Percentiles rank a stretch among this genome's conserved stretches.
phyloP scores from a whole-genome alignment of 495 filamentous ascomycete genomes.

The Haplographium delicatum region DNA sequence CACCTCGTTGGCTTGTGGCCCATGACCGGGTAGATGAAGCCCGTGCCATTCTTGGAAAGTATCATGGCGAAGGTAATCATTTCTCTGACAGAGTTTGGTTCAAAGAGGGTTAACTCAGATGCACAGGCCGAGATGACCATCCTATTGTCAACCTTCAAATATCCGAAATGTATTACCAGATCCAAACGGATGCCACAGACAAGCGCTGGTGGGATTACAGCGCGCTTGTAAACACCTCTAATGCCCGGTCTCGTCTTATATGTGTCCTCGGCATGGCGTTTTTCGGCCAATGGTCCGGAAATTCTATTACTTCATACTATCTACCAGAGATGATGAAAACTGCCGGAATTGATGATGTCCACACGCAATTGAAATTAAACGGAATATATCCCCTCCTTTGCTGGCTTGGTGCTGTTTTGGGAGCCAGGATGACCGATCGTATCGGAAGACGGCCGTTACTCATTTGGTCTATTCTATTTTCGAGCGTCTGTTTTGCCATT shows the following conservation, averaged over 20 bases:
- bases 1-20: slow-evolving; percentile 31
- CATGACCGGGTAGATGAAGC: slow-evolving; percentile 28
- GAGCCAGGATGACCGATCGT: slow-evolving; percentile 50
- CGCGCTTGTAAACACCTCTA: slow-evolving; percentile 42
- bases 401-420: slow-evolving; percentile 42
- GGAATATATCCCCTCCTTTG: slow-evolving; percentile 33
- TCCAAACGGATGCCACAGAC: slow-evolving; percentile 41
- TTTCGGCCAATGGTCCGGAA: slow-evolving; percentile 57
- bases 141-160: slow-evolving; percentile 40
- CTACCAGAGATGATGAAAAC: slow-evolving; percentile 46
- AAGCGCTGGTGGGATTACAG: slow-evolving; percentile 55
- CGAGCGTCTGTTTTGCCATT: slow-evolving; percentile 45
- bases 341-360: slow-evolving; percentile 43
- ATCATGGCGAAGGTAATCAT: slow-evolving; percentile 36
- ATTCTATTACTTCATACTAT: slow-evolving; percentile 34
- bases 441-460: slow-evolving; percentile 57
- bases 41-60: slow-evolving; percentile 33
- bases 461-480: slow-evolving; percentile 46
- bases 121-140: background rate
- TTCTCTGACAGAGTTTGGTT: background rate
- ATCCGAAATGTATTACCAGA: slow-evolving; percentile 41
- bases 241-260: slow-evolving; percentile 36
- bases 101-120: background rate
- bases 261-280: slow-evolving; percentile 42
- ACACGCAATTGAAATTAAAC: slow-evolving; percentile 6